phyloP scores from a whole-genome alignment of 1,139 yeast species.

The Kodamaea arcana region DNA sequence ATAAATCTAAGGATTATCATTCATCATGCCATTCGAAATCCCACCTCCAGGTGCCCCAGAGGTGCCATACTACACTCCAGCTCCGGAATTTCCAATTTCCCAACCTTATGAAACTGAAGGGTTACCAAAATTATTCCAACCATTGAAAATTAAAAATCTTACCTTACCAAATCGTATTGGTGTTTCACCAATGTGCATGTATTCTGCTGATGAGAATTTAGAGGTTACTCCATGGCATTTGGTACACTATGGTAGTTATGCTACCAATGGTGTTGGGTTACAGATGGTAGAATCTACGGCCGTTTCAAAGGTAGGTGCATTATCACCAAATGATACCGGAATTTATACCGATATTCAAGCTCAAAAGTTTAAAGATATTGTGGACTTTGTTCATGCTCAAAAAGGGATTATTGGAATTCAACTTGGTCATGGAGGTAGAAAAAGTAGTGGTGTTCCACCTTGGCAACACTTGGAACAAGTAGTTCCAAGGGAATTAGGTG shows the following conservation, averaged over 20 bases:
- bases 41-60: conserved; percentile 4
- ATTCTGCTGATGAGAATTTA: conserved; percentile 38
- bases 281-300: conserved; percentile 51
- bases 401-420: conserved; percentile 49
- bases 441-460: conserved; percentile 37
- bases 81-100: conserved; percentile 4
- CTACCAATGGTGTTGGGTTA: conserved; percentile 49
- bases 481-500: conserved; percentile 28
- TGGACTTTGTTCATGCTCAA: conserved; percentile 53
- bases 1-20: too few species aligned
- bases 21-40: too few species aligned
- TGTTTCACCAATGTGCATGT: conserved; percentile 60
- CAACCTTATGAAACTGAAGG: conserved; percentile 3
- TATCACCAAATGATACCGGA: conserved; percentile 47
- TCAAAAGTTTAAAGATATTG: conserved; percentile 41
- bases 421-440: conserved; percentile 55
- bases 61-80: conserved; percentile 19
- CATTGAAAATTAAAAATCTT: conserved; percentile 33
- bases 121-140: conserved; percentile 35
- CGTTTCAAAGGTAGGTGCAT: conserved; percentile 40
- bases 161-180: conserved; percentile 47
- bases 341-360: conserved; percentile 51
- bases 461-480: conserved; percentile 29
- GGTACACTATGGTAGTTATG: conserved; percentile 41
- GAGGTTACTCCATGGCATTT: conserved; percentile 45